Conservation (phyloP, 2,329 filamentous ascomycete genomes). For the Westerdykella aurantiaca region DNA sequence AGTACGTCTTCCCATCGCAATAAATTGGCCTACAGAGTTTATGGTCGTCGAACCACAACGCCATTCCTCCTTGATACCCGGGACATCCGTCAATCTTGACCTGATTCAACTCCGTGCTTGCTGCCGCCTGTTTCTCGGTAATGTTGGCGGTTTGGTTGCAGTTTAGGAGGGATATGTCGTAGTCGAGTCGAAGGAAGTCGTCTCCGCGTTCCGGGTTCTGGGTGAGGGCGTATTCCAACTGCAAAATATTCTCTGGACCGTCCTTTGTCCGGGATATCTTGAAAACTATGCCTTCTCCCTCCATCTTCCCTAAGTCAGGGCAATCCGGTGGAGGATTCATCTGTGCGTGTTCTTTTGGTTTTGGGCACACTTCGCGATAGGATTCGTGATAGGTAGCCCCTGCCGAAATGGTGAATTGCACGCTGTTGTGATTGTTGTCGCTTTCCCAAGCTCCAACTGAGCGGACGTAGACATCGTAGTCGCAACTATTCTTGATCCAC, state of each 20-base stretch:
- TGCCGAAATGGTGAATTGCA: not conserved
- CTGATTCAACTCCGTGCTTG: not conserved
- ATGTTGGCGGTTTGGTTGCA: conserved; percentile 2
- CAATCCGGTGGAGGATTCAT: conserved; percentile 1
- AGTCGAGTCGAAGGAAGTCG: conserved; percentile 4
- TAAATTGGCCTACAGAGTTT: conserved; percentile 4
- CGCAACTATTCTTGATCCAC: conserved; percentile 1
- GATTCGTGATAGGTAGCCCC: conserved; percentile 3
- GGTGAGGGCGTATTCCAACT: conserved; percentile 11
- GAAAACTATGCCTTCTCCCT: conserved; percentile 8
- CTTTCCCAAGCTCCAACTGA: conserved; percentile 7
- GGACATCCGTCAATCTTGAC: conserved; percentile 4
- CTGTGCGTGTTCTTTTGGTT: not conserved
- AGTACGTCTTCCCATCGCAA: conserved; percentile 4
- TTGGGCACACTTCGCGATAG: conserved; percentile 4
- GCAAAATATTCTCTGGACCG: conserved; percentile 2
- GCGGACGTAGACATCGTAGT: not conserved
- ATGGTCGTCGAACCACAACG: conserved; percentile 2
- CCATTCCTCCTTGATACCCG: conserved; percentile 3
- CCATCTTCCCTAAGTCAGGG: conserved; percentile 7
- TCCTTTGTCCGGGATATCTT: conserved; percentile 4
- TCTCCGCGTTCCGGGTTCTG: conserved; percentile 1
- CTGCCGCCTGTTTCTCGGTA: not conserved
- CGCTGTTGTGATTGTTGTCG: not conserved
- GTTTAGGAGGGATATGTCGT: conserved; percentile 8